phyloP scores from a whole-genome alignment of 1,139 yeast species.

The Candida pseudoviswanathii region DNA sequence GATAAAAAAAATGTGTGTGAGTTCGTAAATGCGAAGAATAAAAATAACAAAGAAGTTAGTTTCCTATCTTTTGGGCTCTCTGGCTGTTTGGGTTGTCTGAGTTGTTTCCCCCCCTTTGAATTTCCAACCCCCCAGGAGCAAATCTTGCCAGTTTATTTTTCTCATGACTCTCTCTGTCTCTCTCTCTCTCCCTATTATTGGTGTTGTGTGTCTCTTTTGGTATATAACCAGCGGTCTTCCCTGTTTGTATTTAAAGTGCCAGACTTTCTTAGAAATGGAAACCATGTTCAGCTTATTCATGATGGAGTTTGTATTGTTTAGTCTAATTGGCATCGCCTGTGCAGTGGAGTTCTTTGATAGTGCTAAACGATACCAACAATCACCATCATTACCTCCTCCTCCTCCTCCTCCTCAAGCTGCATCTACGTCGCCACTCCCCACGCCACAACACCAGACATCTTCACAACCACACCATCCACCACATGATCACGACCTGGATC shows the following conservation, averaged over 20 bases:
- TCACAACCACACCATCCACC: neutral
- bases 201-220: too few species aligned
- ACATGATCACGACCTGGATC: neutral
- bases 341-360: neutral
- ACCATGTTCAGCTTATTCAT: neutral
- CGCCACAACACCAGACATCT: neutral
- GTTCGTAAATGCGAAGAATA: neutral
- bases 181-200: too few species aligned
- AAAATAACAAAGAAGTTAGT: too few species aligned
- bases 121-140: neutral
- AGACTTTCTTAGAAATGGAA: neutral
- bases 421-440: too few species aligned
- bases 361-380: neutral
- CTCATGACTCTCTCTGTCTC: too few species aligned
- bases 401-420: neutral
- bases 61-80: too few species aligned
- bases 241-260: neutral
- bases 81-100: too few species aligned
- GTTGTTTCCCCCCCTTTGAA: too few species aligned
- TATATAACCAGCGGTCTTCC: neutral
- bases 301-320: constrained; percentile 2
- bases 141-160: neutral
- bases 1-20: neutral
- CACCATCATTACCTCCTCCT: too few species aligned
- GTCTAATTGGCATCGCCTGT: constrained; percentile 3